These are phyloP conservation scores for Plasmodium vivax DNA, from an alignment of 169 alveolate species.

Conservation along the genomic window DNA sequence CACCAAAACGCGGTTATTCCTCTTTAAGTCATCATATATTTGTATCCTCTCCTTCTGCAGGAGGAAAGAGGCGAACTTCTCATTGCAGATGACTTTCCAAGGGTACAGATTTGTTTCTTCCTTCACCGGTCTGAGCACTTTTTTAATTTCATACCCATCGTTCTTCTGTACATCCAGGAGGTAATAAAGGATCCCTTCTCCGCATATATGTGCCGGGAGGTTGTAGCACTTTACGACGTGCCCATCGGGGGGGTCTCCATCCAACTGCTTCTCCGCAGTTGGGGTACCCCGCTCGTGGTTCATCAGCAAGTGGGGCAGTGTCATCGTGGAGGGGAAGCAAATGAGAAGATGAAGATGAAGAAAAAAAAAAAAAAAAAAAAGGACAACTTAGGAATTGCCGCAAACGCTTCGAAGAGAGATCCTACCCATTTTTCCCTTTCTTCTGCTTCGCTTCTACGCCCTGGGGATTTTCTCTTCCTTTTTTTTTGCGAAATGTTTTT, in stretches of 20 bases:
- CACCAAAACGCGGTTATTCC: conserved; percentile 16
- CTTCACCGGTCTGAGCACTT: conserved; percentile 15
- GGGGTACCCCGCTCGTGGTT: not conserved
- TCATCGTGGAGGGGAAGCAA: conserved; percentile 2
- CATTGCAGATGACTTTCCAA: conserved; percentile 70
- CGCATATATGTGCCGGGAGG: conserved; percentile 13
- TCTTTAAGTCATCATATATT: conserved; percentile 10
- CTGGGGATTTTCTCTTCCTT: not conserved
- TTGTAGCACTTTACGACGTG: conserved; percentile 59
- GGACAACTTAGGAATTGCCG: not conserved
- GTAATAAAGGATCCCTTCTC: conserved; percentile 25
- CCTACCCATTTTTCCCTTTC: not conserved
- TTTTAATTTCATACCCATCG: conserved; percentile 7
- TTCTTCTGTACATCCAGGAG: conserved; percentile 1
- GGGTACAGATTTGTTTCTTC: conserved; percentile 64
- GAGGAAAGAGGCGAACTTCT: conserved; percentile 28
- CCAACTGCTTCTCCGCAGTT: not conserved
- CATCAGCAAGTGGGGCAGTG: conserved; percentile 14
- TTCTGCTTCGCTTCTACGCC: not conserved
- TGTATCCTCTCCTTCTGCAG: conserved; percentile 12
- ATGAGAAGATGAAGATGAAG: not conserved
- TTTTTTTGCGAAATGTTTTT: not conserved
- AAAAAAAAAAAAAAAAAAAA: not conserved
- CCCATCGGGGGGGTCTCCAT: not conserved
- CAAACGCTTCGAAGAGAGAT: not conserved